Conservation (phyloP, 768 basidiomycete genomes). For the Leucocoprinus leucothites region DNA sequence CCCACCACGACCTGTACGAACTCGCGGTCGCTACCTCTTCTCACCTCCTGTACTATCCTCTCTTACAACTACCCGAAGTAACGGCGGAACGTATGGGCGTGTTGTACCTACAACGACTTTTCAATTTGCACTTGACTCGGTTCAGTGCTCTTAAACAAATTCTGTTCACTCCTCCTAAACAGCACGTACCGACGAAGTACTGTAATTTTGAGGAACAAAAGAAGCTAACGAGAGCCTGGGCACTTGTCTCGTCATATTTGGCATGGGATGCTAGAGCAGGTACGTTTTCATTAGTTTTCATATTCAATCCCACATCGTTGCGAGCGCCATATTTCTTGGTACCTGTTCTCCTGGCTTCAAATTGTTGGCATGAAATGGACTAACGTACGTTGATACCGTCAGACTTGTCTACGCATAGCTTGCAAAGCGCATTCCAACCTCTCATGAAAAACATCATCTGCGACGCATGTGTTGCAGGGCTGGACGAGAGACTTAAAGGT, state of each 20-base stretch:
- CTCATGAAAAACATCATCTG: conserved; percentile 28
- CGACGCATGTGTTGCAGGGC: conserved; percentile 21
- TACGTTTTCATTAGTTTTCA: conserved; percentile 9
- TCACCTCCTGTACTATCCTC: conserved; percentile 31
- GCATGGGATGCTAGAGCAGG: conserved; percentile 36
- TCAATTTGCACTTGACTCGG: conserved; percentile 31
- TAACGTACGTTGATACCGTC: neutral
- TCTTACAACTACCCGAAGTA: conserved; percentile 27
- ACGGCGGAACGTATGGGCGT: conserved; percentile 31
- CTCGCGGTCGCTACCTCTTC: conserved; percentile 35
- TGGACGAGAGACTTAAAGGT: conserved; percentile 23
- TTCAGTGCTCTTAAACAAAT: conserved; percentile 27
- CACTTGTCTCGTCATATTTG: conserved; percentile 30
- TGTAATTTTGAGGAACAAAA: conserved; percentile 33
- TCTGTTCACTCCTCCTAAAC: conserved; percentile 25
- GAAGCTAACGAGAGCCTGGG: conserved; percentile 36
- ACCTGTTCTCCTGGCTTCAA: neutral
- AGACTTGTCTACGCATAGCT: conserved; percentile 25
- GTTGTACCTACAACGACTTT: conserved; percentile 32
- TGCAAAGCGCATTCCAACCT: conserved; percentile 24
- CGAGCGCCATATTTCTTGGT: neutral
- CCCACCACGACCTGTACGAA: conserved; percentile 23
- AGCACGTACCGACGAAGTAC: conserved; percentile 24
- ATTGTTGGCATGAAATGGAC: neutral
- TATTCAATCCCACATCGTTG: too few relatives aligned